A percentile compares a stretch with the other conserved stretches of the same genome.
Evolutionary conservation across 805 yeast species (phyloP).

Genomic region (Metschnikowia cubensis): DNA sequence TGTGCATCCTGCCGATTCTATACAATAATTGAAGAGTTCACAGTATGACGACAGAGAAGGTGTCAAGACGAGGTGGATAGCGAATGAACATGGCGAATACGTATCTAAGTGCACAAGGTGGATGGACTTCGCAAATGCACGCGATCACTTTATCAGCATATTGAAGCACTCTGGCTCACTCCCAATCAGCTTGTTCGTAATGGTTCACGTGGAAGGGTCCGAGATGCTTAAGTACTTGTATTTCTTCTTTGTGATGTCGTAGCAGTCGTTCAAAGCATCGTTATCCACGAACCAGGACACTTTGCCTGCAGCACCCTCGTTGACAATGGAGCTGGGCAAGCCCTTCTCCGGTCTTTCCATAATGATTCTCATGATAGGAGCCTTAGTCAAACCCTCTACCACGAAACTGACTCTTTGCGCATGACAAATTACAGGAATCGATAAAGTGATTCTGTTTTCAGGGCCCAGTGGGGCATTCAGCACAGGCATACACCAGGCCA

Average conservation of each 20-base stretch:
- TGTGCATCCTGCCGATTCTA: not conserved
- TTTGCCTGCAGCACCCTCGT: constrained; percentile 94
- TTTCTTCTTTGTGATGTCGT: constrained; percentile 63
- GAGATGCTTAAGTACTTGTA: constrained; percentile 51
- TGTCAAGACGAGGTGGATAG: not conserved
- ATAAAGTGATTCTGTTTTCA: constrained; percentile 75
- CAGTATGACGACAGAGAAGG: not conserved
- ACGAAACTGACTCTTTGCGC: constrained; percentile 90
- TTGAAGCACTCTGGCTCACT: not conserved
- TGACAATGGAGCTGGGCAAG: constrained; percentile 87
- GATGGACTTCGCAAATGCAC: too few relatives aligned
- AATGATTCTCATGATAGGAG: constrained; percentile 83
- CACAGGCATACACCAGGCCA: constrained; percentile 95
- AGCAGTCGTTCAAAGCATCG: constrained; percentile 80
- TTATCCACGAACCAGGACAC: constrained; percentile 97
- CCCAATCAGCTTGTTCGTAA: not conserved
- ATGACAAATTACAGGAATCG: constrained; percentile 93
- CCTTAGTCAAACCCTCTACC: constrained; percentile 94
- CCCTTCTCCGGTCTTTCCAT: constrained; percentile 98
- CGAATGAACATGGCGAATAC: too few relatives aligned
- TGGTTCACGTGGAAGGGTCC: constrained; percentile 14
- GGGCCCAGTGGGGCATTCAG: constrained; percentile 91
- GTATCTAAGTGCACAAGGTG: too few relatives aligned
- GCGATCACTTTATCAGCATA: too few relatives aligned
- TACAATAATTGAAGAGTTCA: not conserved